Base-by-base conservation (phyloP, 306 rosid genomes). In the Corylus heterophylla region DNA sequence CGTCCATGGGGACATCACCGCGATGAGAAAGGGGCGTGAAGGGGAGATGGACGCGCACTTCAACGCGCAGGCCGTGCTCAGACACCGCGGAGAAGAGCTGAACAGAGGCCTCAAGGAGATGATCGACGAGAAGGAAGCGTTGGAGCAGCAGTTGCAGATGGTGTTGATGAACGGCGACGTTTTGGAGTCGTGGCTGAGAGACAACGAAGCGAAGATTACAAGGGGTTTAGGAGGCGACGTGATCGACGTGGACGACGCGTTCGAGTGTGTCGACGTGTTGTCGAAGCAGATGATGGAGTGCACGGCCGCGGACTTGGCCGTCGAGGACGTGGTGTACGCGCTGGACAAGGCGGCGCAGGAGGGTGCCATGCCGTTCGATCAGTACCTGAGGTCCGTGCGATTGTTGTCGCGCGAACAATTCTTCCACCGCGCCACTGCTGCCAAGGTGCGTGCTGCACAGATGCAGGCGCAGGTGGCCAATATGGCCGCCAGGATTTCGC, bases 121-220 rank as follows among this genome's bases (percentile, higher is more conserved):
- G 98, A 82, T 76, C 78, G 94, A 82, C 29, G 99, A 93, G 88
- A 93, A 76, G 88, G 99, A 93, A 80, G 90, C 83, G 5, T 75
- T 96, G 85, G 99, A 96, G 89, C 98, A 89, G 89, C 94, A 91
- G 42, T 27, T 96, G 79, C 99, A 96, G 91, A 90, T 90, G 87
- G 90, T 93, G 70, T 77, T 96, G 91, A 93, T 91, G 96, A 92
- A 96, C 54, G 59, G 86, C 2, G 99, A 93, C 74, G 85, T 93
- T 62, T 50, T 93, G 31, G 98, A 96, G 39, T 88, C 77, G 8
- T 96, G 99, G 99, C 48, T 90, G 85, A 88, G 87, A 74, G 97
- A 93, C 17, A 96, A 91, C 13, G 89, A 89, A 51, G 92, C 90
- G 76, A 93, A 88, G 83, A 74, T 80, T 52, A 7, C 69, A 42